Base-by-base conservation (phyloP, 2,329 filamentous ascomycete species). In the Elsinoe ampelina region DNA sequence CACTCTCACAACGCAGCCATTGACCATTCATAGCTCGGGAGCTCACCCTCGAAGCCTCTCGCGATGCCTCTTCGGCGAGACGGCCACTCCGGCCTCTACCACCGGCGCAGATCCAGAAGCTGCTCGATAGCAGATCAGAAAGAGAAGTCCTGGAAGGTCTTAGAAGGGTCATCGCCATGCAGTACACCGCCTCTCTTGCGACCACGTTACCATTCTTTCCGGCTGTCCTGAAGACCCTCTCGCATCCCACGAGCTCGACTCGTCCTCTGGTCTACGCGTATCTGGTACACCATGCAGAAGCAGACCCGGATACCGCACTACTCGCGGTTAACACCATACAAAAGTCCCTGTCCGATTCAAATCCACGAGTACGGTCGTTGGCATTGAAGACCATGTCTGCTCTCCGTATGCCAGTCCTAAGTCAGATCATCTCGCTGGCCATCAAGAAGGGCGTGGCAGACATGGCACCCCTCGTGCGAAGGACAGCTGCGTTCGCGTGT, bases 251-350 rank as follows among this genome's bases (percentile, higher is more conserved):
- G 66, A 80, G 96, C 65, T 90, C 95, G 67, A 91, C 97, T 72
- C 95, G 96, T 74, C 97, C 97, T 72, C 83, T 98, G 57, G 93
- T 98, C 61, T 98, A 98, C 77, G 95, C 96, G 69, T 98, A 96
- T 73, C 84, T 98, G 60, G 86, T 97, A 59, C 89, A 95, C 69
- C 91, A 98, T 79, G 93, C 93, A 70, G 93, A 97, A 70, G 84
- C 90, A 61, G 93, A 97, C 67, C 93, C 92, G 58, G 93, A 98
- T 72, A 87, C 96, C 45, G 91, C 93, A 17, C 80, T 98, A 36
- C 80, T 98, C 43, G 95, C 91, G 58, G 96, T 98, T 80, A 98
- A 98, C 73, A 95, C 93, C 5, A 97, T 98, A 64, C 93, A 98
- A 69, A 97, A 96, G 73, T 95, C 92, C 8, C 81, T 98, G 58